These are phyloP conservation scores for Pichia norvegensis DNA, from an alignment of 1,139 yeast genomes.

Conservation along the genomic window DNA sequence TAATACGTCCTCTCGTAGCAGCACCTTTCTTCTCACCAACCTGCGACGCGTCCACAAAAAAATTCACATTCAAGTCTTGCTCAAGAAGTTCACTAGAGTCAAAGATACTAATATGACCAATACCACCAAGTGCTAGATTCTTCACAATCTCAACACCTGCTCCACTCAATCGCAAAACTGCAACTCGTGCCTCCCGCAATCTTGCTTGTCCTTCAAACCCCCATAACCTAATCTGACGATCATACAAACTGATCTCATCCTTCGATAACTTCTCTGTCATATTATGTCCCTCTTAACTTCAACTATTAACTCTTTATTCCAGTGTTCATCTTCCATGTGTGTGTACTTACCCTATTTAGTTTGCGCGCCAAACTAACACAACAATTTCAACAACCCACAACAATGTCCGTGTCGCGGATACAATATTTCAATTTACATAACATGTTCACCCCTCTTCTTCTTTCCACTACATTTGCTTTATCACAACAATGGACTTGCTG, in stretches of 20 bases:
- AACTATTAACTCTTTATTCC: neutral
- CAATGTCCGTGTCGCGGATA: too few species aligned
- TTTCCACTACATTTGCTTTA: too few species aligned
- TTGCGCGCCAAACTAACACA: too few species aligned
- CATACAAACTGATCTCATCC: slow-evolving; percentile 89
- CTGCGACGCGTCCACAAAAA: slow-evolving; percentile 58
- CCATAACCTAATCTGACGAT: slow-evolving; percentile 94
- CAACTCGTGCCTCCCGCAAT: slow-evolving; percentile 63
- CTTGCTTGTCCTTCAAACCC: slow-evolving; percentile 88
- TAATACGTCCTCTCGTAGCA: slow-evolving; percentile 47
- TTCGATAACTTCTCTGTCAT: slow-evolving; percentile 7
- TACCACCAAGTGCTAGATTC: slow-evolving; percentile 82
- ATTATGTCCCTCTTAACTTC: neutral
- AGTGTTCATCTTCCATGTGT: too few species aligned
- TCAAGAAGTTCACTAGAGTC: slow-evolving; percentile 51
- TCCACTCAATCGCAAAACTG: slow-evolving; percentile 80
- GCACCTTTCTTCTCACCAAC: slow-evolving; percentile 50
- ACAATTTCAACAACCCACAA: too few species aligned
- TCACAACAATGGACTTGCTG: slow-evolving; percentile 59
- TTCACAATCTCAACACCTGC: slow-evolving; percentile 87
- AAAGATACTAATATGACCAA: slow-evolving; percentile 65
- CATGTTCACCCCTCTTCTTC: too few species aligned
- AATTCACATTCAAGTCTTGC: slow-evolving; percentile 69
- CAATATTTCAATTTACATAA: too few species aligned
- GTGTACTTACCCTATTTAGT: too few species aligned